Conservation (phyloP, 164 flowering plant species). For the Paratinospora sagittata region DNA sequence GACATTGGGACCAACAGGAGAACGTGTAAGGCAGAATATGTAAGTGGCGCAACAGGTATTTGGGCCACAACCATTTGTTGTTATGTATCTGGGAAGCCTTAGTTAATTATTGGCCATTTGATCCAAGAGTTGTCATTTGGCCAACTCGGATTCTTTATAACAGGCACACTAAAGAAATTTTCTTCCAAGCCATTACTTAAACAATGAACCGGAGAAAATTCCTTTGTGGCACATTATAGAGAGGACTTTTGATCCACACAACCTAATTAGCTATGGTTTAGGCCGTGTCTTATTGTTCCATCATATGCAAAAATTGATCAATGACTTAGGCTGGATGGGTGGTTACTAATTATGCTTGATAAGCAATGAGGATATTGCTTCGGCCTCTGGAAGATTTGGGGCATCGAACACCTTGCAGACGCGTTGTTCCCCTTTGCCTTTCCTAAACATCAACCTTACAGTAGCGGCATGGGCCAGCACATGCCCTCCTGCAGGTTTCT, state of each 20-base stretch:
- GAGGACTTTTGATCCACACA: neutral
- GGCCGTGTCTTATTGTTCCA: too few species aligned
- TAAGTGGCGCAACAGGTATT: too few species aligned
- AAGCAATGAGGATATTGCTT: constrained; percentile 79
- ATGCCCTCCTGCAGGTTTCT: constrained; percentile 99
- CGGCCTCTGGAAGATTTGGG: constrained; percentile 93
- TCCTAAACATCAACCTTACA: constrained; percentile 88
- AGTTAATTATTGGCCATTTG: neutral
- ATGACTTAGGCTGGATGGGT: neutral
- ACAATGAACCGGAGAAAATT: neutral
- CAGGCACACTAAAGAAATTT: neutral
- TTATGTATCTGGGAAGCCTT: too few species aligned
- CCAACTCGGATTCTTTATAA: neutral
- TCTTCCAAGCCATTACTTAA: neutral
- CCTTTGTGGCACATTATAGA: neutral
- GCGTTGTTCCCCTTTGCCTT: constrained; percentile 99
- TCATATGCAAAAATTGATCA: too few species aligned
- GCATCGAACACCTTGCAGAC: constrained; percentile 98
- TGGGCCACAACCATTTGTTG: too few species aligned
- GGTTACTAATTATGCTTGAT: neutral
- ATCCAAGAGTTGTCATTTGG: neutral
- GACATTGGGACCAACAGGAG: too few species aligned
- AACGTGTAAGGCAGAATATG: too few species aligned
- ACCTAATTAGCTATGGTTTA: too few species aligned
- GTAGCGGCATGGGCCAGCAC: constrained; percentile 98